Evolutionary conservation across 2,329 filamentous ascomycete species (phyloP).

Genomic region (Chaetomium sp.): DNA sequence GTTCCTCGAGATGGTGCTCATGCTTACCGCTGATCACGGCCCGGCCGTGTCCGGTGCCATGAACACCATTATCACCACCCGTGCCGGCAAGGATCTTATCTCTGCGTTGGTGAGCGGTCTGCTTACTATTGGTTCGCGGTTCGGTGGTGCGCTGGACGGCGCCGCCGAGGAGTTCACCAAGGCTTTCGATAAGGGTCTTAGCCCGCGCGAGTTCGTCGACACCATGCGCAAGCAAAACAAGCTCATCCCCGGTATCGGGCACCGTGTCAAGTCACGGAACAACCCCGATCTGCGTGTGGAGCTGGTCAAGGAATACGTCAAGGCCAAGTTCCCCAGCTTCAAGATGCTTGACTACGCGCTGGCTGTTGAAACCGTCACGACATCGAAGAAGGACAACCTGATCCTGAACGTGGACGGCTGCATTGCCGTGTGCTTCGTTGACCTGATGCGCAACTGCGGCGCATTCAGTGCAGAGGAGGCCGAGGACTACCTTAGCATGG

Average conservation of each 20-base stretch:
- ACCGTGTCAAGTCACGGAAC: conserved; percentile 99
- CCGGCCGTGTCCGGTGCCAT: conserved; percentile 98
- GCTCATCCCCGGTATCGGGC: conserved; percentile 97
- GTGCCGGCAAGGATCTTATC: conserved; percentile 98
- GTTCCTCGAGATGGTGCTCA: conserved; percentile 99
- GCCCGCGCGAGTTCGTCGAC: conserved; percentile 97
- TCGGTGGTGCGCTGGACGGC: conserved; percentile 96
- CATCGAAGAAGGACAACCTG: conserved; percentile 99
- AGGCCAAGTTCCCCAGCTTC: conserved; percentile 94
- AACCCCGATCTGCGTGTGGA: conserved; percentile 99
- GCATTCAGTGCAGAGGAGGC: conserved; percentile 94
- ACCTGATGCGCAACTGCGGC: conserved; percentile 94
- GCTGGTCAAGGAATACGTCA: conserved; percentile 97
- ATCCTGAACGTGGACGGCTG: conserved; percentile 99
- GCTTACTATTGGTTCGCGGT: conserved; percentile 93
- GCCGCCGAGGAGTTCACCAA: conserved; percentile 98
- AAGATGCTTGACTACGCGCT: conserved; percentile 99
- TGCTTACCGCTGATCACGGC: conserved; percentile 98
- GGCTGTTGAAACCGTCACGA: conserved; percentile 95
- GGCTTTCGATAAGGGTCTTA: conserved; percentile 96
- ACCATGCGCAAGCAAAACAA: conserved; percentile 99
- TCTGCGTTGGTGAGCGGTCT: conserved; percentile 92
- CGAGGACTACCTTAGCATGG: conserved; percentile 98
- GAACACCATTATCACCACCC: conserved; percentile 99
- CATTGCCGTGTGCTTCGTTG: conserved; percentile 97